phyloP scores from a whole-genome alignment of 805 yeast genomes.

The Ogataea corticis region DNA sequence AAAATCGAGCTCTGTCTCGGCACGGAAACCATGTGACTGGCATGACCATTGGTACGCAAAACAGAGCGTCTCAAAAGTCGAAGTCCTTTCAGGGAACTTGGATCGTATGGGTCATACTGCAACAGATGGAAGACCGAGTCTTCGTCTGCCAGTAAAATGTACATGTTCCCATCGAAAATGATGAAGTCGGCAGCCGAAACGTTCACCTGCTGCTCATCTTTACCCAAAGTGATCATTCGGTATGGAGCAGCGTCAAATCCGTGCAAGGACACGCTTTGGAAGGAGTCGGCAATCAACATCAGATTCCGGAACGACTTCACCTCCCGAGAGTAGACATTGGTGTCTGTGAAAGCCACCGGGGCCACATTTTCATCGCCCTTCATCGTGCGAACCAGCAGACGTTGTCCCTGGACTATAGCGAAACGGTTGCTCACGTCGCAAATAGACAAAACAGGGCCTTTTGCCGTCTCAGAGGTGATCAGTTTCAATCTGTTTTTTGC shows the following conservation, averaged over 20 bases:
- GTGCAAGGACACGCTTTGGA: constrained; percentile 72
- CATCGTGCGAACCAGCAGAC: constrained; percentile 71
- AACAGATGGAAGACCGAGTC: constrained; percentile 66
- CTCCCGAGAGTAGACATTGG: constrained; percentile 76
- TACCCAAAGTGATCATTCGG: constrained; percentile 75
- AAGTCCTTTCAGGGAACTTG: constrained; percentile 78
- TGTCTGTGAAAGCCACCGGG: constrained; percentile 91
- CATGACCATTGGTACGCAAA: constrained; percentile 64
- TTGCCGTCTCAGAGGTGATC: constrained; percentile 67
- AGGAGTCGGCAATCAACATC: constrained; percentile 76
- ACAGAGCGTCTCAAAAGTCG: constrained; percentile 67
- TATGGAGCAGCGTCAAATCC: constrained; percentile 97
- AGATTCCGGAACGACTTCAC: constrained; percentile 82
- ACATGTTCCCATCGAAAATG: constrained; percentile 67
- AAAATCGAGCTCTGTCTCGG: constrained; percentile 36
- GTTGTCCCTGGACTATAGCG: constrained; percentile 84
- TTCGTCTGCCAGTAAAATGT: constrained; percentile 67
- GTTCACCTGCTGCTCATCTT: constrained; percentile 64
- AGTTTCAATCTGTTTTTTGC: constrained; percentile 76
- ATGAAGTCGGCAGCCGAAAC: constrained; percentile 76
- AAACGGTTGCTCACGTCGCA: constrained; percentile 83
- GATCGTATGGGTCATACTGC: constrained; percentile 91
- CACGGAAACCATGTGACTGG: constrained; percentile 53
- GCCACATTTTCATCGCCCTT: constrained; percentile 76
- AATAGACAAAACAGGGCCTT: constrained; percentile 80